Evolutionary conservation across 169 alveolate species (phyloP).

Genomic region (Babesia sp.): DNA sequence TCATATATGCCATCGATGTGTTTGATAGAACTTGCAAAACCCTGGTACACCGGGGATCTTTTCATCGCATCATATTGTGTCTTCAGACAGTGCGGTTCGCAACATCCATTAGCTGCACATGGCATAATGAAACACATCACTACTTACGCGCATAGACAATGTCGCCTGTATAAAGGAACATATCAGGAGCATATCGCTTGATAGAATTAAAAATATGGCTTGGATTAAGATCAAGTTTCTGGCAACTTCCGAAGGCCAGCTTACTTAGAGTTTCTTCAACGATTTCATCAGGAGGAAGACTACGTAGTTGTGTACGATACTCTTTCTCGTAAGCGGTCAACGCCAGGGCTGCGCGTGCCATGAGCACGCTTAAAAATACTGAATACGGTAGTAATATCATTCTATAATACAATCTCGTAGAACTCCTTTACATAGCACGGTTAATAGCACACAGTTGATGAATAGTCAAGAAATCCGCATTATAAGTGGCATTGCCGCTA

Average conservation of each 20-base stretch:
- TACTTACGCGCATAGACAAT: conserved; percentile 69
- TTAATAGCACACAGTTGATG: too few relatives aligned
- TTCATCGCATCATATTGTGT: conserved; percentile 60
- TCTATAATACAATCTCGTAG: too few relatives aligned
- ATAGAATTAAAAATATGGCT: conserved; percentile 36
- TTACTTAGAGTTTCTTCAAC: conserved; percentile 45
- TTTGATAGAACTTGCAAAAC: conserved; percentile 51
- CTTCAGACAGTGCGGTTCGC: conserved; percentile 65
- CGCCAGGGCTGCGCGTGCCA: not conserved
- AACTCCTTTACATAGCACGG: too few relatives aligned
- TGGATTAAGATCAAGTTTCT: conserved; percentile 32
- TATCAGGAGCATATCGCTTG: conserved; percentile 70
- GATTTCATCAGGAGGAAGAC: conserved; percentile 45
- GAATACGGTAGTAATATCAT: not conserved
- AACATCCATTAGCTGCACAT: conserved; percentile 55
- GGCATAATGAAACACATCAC: not conserved
- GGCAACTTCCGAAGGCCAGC: conserved; percentile 69
- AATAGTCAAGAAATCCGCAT: too few relatives aligned
- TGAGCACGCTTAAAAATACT: not conserved
- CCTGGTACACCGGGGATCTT: conserved; percentile 50
- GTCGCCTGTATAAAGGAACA: conserved; percentile 82
- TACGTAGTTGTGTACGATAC: not conserved
- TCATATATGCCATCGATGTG: conserved; percentile 82
- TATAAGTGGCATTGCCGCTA: too few relatives aligned
- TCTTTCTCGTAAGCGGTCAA: conserved; percentile 19